These are phyloP conservation scores for Phytophthora idaei DNA, from an alignment of 352 stramenopile genomes.

Conservation along the genomic window DNA sequence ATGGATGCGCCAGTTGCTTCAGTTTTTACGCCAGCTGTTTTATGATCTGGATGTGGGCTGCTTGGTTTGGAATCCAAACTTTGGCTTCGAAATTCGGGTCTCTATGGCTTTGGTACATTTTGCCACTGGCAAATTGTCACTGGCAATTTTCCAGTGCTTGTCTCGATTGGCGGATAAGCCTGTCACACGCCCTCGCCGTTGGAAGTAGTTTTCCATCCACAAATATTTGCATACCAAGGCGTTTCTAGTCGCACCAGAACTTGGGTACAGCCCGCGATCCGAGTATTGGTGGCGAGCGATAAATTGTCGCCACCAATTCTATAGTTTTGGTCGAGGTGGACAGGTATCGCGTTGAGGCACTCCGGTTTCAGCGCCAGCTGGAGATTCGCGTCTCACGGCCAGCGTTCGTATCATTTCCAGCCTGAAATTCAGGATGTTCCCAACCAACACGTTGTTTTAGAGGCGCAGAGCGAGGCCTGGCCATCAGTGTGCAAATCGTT, in stretches of 20 bases:
- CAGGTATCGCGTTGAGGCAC: background rate
- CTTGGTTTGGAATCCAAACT: constrained; percentile 16
- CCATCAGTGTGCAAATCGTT: constrained; percentile 24
- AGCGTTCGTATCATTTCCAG: background rate
- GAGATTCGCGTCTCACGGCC: constrained; percentile 15
- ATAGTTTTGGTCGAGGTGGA: background rate
- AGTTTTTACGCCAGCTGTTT: constrained; percentile 28
- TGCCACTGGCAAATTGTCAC: background rate
- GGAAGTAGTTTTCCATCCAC: no score
- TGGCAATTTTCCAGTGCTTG: background rate
- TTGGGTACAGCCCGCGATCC: no score
- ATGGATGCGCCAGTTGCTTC: constrained; percentile 19
- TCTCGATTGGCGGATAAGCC: background rate
- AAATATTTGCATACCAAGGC: no score
- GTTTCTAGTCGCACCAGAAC: no score
- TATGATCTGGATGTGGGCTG: constrained; percentile 28
- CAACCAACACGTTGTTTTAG: constrained; percentile 12
- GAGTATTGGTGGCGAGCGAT: background rate
- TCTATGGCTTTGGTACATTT: constrained; percentile 5
- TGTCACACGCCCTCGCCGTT: constrained; percentile 1
- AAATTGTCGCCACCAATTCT: background rate
- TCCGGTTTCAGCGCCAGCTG: constrained; percentile 12
- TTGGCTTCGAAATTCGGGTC: background rate
- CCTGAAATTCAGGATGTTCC: background rate
- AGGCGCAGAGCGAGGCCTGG: constrained; percentile 8